Evolutionary conservation across 2,329 filamentous ascomycete genomes (phyloP), one percentile per base, ranked within the genome.

Genomic region (Pseudocercospora pini-densiflorae): DNA sequence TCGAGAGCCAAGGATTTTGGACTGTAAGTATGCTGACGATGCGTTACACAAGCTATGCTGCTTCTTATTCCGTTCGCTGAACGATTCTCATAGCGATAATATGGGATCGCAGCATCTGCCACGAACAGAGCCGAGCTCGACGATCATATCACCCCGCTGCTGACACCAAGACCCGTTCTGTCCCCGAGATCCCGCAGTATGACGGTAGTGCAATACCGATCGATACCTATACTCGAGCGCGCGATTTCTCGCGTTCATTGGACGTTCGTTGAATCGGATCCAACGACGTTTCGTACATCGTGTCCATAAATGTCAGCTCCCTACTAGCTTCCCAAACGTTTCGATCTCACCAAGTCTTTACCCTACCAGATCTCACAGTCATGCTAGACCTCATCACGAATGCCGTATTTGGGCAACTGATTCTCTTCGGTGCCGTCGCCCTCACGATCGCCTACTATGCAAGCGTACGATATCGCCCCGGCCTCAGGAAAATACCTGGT

Each of bases 401-500:
- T 29, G 51, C 21, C 10, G 27, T 24, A 31, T 10, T 40, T 27
- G 62, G 59, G 64, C 59, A 40, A 9, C 36, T 64, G 1, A 31
- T 65, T 16, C 24, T 47, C 9, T 29, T 31, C 14, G 10, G 21
- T 24, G 16, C 24, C 14, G 12, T 29, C 51, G 24, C 24, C 51
- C 9, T 16, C 14, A 29, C 24, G 16, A 23, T 67, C 12, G 21
- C 43, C 23, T 64, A 60, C 16, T 24, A 64, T 31, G 23, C 68
- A 21, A 36, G 47, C 36, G 68, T 65, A 23, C 64, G 62, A 24
- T 71, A 65, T 58, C 68, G 69, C 6, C 61, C 67, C 12, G 72
- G 71, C n/a, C 68, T 74, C 5, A 64, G 77, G 57, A 78, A 80
- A 61, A 81, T 87, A 5, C 85, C 86, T 0, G 79, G 80, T 5